Percentiles rank a stretch among this genome's conserved stretches.
Conservation (phyloP, 352 stramenopile species). For the Pythium angustatum region DNA sequence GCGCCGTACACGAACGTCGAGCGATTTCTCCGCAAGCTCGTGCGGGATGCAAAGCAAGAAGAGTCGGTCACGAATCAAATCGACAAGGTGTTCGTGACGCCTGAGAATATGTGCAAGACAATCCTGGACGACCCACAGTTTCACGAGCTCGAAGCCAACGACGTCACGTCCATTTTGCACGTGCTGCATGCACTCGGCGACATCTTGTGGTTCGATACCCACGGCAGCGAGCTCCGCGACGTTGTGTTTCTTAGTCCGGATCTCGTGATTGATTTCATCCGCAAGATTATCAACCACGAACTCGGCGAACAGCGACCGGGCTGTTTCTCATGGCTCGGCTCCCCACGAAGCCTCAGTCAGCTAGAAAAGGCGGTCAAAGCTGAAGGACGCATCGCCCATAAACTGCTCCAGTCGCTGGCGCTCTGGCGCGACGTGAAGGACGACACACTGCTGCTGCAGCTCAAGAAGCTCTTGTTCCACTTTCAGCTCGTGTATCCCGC, state of each 20-base stretch:
- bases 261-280: constrained; percentile 24
- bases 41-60: neutral
- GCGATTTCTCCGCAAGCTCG: neutral
- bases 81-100: neutral
- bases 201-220: constrained; percentile 22
- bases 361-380: neutral
- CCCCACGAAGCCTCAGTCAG: neutral
- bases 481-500: constrained; percentile 23
- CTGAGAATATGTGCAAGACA: neutral
- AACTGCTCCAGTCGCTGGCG: neutral
- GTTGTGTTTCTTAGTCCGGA: constrained; percentile 11
- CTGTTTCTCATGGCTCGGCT: neutral
- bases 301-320: no score
- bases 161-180: constrained; percentile 11
- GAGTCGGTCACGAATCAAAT: neutral
- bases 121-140: neutral
- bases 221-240: neutral
- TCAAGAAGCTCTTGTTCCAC: constrained; percentile 21
- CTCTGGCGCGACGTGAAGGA: constrained; percentile 12
- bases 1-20: neutral
- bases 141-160: neutral
- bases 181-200: constrained; percentile 21
- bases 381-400: constrained; percentile 15
- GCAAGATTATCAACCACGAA: constrained; percentile 19
- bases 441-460: constrained; percentile 6